Base-by-base conservation (phyloP, 202 grass and related monocot genomes). In the Panicum hallii region DNA sequence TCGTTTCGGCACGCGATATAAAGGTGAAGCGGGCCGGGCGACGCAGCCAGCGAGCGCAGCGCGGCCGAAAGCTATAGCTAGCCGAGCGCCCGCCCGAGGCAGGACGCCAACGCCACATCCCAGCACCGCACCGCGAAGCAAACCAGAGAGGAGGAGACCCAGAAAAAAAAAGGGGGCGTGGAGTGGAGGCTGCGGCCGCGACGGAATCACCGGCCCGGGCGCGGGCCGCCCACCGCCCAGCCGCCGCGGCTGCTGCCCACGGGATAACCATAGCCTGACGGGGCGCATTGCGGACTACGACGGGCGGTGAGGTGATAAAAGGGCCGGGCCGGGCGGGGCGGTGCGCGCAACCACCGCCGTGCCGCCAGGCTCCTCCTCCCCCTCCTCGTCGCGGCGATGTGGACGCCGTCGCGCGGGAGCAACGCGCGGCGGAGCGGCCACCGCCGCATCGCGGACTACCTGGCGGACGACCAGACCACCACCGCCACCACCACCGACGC, bases 391-490 rank as follows among this genome's bases (percentile, higher is more conserved):
- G 20, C 60, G 69, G 83, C 76, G 77, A 94, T 94, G 96, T 86
- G 93, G 90, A 93, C 91, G 86, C 82, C 91, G 79, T 83, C 91
- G 78, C 87, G 90, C 55, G 90, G 86, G 55, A 93, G 91, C 88
- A 90, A 86, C 88, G 75, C 88, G 61, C 55, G 86, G 62, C 90
- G 86, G 46, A 67, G 32, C 34, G 87, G 93, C 56, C 97, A 91
- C 88, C 85, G 92, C 22, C 91, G 92, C 67, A 97, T 99, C 53
- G 90, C 70, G 45, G 97, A 97, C 78, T 88, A 87, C 79, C 91
- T 99, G 28, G 80, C 82, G 1, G 93, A 97, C 67, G 97, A 96
- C 63, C 85, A 91, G 90, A 82, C 85, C 67, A 90, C 84, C 80
- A 75, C 32, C 32, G 32, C 72, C 74, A 84, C 86, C 49, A 75